Percentiles rank a stretch among this genome's conserved stretches.
These are phyloP conservation scores for Nemania serpens DNA, from an alignment of 2,329 filamentous ascomycete genomes.

Conservation along the genomic window DNA sequence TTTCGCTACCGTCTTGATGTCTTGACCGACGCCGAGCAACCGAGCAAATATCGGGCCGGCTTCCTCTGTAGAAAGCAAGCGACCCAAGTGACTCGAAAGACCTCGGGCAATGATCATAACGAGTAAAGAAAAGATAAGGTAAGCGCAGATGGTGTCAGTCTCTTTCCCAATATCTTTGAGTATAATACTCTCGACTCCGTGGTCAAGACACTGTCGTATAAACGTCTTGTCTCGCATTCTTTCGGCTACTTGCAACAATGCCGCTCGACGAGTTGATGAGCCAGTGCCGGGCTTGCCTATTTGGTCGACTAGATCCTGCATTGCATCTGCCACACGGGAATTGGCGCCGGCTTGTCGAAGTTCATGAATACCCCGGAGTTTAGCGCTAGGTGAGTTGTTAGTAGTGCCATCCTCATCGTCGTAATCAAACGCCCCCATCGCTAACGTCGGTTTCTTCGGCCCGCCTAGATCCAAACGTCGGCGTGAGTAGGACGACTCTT, in stretches of 20 bases:
- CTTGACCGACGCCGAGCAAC: constrained; percentile 57
- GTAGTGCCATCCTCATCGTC: constrained; percentile 53
- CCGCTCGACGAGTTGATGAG: constrained; percentile 59
- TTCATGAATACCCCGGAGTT: constrained; percentile 68
- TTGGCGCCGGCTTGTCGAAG: constrained; percentile 69
- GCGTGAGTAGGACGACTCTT: constrained; percentile 31
- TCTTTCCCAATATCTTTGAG: constrained; percentile 65
- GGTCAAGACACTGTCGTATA: constrained; percentile 72
- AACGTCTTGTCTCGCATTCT: constrained; percentile 67
- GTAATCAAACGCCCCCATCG: constrained; percentile 40
- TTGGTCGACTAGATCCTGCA: constrained; percentile 66
- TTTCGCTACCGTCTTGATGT: constrained; percentile 64
- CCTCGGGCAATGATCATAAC: constrained; percentile 65
- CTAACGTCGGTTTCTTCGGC: constrained; percentile 33
- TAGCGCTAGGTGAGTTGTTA: constrained; percentile 49
- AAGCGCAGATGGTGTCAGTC: constrained; percentile 64
- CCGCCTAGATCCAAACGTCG: constrained; percentile 40
- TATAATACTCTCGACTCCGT: constrained; percentile 71
- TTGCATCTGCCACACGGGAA: constrained; percentile 67
- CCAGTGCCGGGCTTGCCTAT: constrained; percentile 57
- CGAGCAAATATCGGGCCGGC: constrained; percentile 59
- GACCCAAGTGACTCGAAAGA: constrained; percentile 63
- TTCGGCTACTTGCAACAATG: constrained; percentile 62
- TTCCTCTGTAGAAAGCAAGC: constrained; percentile 59
- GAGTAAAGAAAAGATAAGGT: constrained; percentile 67